Base-by-base conservation (phyloP, 1,284 basidiomycete species). In the Apiotrichum sp. region DNA sequence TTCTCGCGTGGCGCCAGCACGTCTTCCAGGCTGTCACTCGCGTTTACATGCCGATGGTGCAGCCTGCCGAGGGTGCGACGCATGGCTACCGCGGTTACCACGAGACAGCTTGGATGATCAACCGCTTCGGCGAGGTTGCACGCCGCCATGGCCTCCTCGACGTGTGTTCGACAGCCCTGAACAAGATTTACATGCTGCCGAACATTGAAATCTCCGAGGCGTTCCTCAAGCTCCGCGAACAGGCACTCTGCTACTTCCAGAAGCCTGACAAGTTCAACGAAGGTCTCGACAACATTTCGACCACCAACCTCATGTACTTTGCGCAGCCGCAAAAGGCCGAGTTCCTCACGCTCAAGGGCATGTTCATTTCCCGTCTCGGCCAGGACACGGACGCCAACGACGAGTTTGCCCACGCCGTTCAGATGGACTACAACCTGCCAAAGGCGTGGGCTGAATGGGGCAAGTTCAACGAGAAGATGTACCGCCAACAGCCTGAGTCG, bases 371-470 rank as follows among this genome's bases (percentile, higher is more conserved):
- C 47, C 86, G 88, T 58, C 84, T 93, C 48, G 85, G 85, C 29
- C 85, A 92, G 47, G 84, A 85, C 62, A 92, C 97, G 13, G 95
- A 98, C 29, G 93, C 96, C 38, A 93, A 90, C 65, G 80, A 84
- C 53, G 90, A 93, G 32, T 98, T 98, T 75, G 88, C 89, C 10
- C 89, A 91, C 75, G 93, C 93, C 38, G 90, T 98, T 40, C 92
- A 97, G 73, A 85, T 97, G 76, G 97, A 99, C 72, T 88, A 97
- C 83, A 82, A 81, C 57, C 86, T 97, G 70, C 86, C 95, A 0
- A 98, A 98, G 77, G 92, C 93, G 3, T 99, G 96, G 97, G 92
- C 91, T 6, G 93, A 98, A 70, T 99, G 95, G 96, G 96, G 95
- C 48, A 84, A 87, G 64, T 98, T 85, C 77, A 95, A 89, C 69